These are phyloP conservation scores for Trichoderma gracile DNA, from an alignment of 2,329 filamentous ascomycete species.

Conservation along the genomic window DNA sequence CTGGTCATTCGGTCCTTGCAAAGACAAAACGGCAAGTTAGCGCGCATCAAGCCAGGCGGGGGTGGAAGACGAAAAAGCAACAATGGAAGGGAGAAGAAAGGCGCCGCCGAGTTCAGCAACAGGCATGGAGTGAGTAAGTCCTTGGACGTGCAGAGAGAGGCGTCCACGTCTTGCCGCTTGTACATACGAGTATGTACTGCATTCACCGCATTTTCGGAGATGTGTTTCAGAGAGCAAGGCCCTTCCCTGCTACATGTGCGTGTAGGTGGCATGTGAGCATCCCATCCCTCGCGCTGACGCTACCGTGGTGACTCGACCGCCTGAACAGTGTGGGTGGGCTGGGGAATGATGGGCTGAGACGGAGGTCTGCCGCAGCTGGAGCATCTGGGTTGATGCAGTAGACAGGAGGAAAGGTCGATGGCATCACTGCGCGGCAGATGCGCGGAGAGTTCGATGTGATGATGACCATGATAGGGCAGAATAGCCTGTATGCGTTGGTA, in stretches of 20 bases:
- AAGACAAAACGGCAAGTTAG: conserved; percentile 10
- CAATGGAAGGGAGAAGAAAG: conserved; percentile 10
- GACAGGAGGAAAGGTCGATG: background rate
- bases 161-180: background rate
- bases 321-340: conserved; percentile 25
- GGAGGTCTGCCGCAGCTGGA: conserved; percentile 16
- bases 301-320: conserved; percentile 8
- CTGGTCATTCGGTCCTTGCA: conserved; percentile 19
- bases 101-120: conserved; percentile 6
- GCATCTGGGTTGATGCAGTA: background rate
- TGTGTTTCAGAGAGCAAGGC: conserved; percentile 21
- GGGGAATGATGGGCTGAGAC: conserved; percentile 25
- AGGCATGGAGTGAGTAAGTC: background rate
- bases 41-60: conserved; percentile 19
- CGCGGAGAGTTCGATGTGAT: background rate
- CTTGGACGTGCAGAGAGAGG: background rate
- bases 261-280: conserved; percentile 23
- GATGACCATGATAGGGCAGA: background rate
- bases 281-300: conserved; percentile 23
- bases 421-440: conserved; percentile 12
- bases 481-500: background rate
- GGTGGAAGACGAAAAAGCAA: conserved; percentile 4
- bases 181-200: background rate
- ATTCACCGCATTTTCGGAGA: conserved; percentile 26
- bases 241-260: conserved; percentile 19